Evolutionary conservation across 306 rosid genomes (phyloP), one percentile per base, ranked within the genome.

Genomic region (Cicer yamashitae): DNA sequence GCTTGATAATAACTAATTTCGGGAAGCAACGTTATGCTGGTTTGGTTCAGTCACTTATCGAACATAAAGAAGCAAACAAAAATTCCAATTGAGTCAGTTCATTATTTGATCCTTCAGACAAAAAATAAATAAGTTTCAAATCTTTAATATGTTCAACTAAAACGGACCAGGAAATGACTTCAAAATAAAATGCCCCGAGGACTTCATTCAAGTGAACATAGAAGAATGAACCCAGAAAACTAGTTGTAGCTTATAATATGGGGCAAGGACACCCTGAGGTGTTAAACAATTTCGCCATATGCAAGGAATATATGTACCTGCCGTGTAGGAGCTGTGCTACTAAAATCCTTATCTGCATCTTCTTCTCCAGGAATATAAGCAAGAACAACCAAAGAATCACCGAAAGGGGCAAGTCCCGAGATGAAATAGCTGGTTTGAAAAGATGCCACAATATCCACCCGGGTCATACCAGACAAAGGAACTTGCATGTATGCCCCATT

Each of bases 371-470:
- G 91, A 78, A 94, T 88, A 84, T 90, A 94, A 59, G 99, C 99
- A 51, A 94, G 86, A 88, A 90, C 96, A 78, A 94, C 99, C 91
- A 94, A 78, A 77, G 93, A 69, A 83, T 94, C 96, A 70, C 99
- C 96, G 82, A 94, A 94, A 8, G 97, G 99, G 66, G 99, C 96
- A 82, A 94, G 78, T 79, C 99, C 99, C 17, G 99, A 87, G 78
- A 94, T 92, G 81, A 90, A 89, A 83, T 94, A 90, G 87, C 82
- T 86, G 76, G 99, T 92, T 79, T 88, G 94, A 67, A 94, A 94
- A 75, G 99, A 94, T 71, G 98, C 97, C 88, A 94, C 97, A 66
- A 94, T 89, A 81, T 94, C 99, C 75, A 94, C 99, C 84, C 84
- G 91, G 79, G 85, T 84, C 86, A 83, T 59, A 78, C 88, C 83